A percentile compares a stretch with the other conserved stretches of the same genome.
phyloP scores from a whole-genome alignment of 805 yeast genomes.

The Wickerhamiella musiphila region DNA sequence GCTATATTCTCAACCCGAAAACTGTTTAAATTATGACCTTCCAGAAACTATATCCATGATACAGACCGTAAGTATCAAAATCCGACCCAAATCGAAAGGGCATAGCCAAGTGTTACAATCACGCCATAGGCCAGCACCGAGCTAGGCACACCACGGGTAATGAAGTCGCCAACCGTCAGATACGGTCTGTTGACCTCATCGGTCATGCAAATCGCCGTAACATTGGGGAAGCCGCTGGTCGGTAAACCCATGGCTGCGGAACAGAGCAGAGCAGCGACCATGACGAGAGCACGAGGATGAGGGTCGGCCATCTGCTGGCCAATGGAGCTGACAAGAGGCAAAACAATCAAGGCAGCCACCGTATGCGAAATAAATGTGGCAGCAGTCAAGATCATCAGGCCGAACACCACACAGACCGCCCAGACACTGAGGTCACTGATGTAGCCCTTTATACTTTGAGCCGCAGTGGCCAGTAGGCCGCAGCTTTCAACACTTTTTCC shows the following conservation, averaged over 20 bases:
- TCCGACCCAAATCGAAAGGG: conserved; percentile 43
- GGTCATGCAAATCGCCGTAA: conserved; percentile 87
- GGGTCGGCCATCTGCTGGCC: conserved; percentile 48
- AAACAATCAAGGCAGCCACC: conserved; percentile 84
- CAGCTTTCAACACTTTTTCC: conserved; percentile 92
- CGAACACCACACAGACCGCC: conserved; percentile 61
- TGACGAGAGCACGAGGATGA: conserved; percentile 68
- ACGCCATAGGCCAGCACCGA: conserved; percentile 57
- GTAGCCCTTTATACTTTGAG: conserved; percentile 42
- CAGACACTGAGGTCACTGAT: conserved; percentile 57
- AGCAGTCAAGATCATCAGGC: conserved; percentile 59
- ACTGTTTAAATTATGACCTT: too few species aligned
- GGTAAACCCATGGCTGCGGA: conserved; percentile 97
- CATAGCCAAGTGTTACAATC: conserved; percentile 65
- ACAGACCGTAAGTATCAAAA: too few species aligned
- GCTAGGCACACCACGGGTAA: conserved; percentile 80
- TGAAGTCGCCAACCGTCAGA: conserved; percentile 69
- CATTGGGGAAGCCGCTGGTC: conserved; percentile 94
- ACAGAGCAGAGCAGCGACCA: conserved; percentile 48
- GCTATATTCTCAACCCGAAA: neutral
- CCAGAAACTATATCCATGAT: too few species aligned
- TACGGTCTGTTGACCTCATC: conserved; percentile 88
- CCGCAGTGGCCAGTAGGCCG: conserved; percentile 68
- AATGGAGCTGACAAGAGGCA: conserved; percentile 79
- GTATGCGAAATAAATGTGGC: conserved; percentile 96